phyloP scores from a whole-genome alignment of 176 grass and related monocot species.

The Cenchrus americanus region DNA sequence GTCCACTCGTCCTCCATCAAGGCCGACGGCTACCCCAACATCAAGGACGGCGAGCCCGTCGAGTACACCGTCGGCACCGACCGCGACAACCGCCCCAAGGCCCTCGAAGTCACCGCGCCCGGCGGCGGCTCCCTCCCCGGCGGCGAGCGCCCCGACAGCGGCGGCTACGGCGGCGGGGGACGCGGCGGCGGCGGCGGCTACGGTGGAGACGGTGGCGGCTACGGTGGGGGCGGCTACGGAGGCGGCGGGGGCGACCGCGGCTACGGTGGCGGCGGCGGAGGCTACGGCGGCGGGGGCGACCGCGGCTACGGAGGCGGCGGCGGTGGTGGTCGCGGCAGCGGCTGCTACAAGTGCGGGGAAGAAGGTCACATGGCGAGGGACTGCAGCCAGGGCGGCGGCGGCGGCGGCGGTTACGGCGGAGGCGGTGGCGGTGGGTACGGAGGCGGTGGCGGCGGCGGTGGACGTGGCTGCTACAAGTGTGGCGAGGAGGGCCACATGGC shows the following conservation, averaged over 20 bases:
- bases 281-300: background rate
- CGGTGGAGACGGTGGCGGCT: background rate
- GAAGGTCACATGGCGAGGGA: background rate
- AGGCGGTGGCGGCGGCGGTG: background rate
- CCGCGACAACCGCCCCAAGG: slow-evolving; percentile 27
- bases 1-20: slow-evolving; percentile 39
- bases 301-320: background rate
- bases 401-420: background rate
- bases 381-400: background rate
- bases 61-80: slow-evolving; percentile 15
- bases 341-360: slow-evolving; percentile 12
- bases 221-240: background rate
- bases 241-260: background rate
- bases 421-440: background rate
- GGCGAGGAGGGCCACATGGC: slow-evolving; percentile 4
- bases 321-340: background rate
- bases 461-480: slow-evolving; percentile 18
- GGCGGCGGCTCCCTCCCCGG: background rate
- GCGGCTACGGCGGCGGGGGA: background rate
- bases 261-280: background rate
- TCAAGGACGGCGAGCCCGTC: slow-evolving; percentile 21
- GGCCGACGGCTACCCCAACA: slow-evolving; percentile 37
- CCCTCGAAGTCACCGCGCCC: slow-evolving; percentile 26
- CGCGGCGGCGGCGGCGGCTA: background rate
- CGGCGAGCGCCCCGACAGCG: slow-evolving; percentile 7